Evolutionary conservation across 1,284 basidiomycete species (phyloP).

Genomic region (Leccinum ponderosum): DNA sequence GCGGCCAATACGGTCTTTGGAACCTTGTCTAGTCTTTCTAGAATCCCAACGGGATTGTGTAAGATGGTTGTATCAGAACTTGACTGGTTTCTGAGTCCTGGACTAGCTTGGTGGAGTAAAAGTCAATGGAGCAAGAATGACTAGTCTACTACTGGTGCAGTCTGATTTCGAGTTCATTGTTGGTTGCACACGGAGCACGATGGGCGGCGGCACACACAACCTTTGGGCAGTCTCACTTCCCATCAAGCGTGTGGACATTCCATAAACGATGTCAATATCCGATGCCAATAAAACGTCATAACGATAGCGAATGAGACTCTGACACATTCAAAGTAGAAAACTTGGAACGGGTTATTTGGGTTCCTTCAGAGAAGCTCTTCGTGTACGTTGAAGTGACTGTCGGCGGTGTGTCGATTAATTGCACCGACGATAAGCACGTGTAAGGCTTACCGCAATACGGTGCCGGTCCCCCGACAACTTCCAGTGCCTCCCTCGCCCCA

Average conservation of each 20-base stretch:
- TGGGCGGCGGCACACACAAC: background rate
- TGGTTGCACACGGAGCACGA: background rate
- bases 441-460: conserved; percentile 57
- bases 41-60: background rate
- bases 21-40: background rate
- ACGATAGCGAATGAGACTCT: background rate
- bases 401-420: background rate
- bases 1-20: background rate
- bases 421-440: background rate
- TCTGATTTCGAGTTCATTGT: background rate
- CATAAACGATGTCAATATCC: background rate
- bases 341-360: background rate
- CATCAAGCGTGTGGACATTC: background rate
- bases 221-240: background rate
- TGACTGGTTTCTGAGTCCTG: background rate
- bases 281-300: background rate
- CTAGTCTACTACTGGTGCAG: background rate
- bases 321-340: conserved; percentile 1
- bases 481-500: conserved; percentile 69
- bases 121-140: background rate
- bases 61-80: background rate
- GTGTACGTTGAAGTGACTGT: conserved; percentile 82
- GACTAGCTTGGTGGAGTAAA: background rate
- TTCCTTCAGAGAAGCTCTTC: conserved; percentile 61
- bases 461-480: conserved; percentile 57